These are phyloP conservation scores for Dorcoceras hygrometricum DNA, from an alignment of 257 asterid species.

Conservation along the genomic window DNA sequence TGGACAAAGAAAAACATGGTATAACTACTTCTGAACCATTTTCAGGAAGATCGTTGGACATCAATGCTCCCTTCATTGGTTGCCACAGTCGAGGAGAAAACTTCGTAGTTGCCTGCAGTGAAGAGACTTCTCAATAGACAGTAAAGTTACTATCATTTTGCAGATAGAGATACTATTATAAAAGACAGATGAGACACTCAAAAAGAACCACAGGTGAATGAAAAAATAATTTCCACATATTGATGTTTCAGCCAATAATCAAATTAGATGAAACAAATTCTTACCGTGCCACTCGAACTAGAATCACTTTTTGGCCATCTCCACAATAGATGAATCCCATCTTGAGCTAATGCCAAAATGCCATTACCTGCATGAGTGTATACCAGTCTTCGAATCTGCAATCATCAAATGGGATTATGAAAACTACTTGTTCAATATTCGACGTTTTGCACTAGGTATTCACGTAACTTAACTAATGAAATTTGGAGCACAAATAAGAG, in stretches of 20 bases:
- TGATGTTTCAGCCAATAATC: no score
- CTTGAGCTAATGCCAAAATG: conserved; percentile 60
- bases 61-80: conserved; percentile 44
- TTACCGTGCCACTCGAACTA: conserved; percentile 42
- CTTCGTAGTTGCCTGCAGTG: conserved; percentile 52
- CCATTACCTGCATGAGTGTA: conserved; percentile 67
- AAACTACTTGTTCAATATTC: not conserved
- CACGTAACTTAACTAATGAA: not conserved
- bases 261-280: not conserved
- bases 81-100: conserved; percentile 49
- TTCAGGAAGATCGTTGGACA: conserved; percentile 45
- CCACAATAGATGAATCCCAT: conserved; percentile 71
- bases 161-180: not conserved
- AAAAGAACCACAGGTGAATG: not conserved
- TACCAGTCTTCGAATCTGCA: conserved; percentile 69
- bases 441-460: not conserved
- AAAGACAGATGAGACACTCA: not conserved
- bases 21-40: conserved; percentile 27
- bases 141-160: not conserved
- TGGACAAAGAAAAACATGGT: conserved; percentile 59
- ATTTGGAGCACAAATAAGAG: not conserved
- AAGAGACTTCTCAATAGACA: conserved; percentile 2
- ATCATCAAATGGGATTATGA: conserved; percentile 25
- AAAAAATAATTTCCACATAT: not conserved
- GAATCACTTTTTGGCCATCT: conserved; percentile 43